phyloP scores from a whole-genome alignment of 768 basidiomycete genomes.

The Suillus subalutaceus region DNA sequence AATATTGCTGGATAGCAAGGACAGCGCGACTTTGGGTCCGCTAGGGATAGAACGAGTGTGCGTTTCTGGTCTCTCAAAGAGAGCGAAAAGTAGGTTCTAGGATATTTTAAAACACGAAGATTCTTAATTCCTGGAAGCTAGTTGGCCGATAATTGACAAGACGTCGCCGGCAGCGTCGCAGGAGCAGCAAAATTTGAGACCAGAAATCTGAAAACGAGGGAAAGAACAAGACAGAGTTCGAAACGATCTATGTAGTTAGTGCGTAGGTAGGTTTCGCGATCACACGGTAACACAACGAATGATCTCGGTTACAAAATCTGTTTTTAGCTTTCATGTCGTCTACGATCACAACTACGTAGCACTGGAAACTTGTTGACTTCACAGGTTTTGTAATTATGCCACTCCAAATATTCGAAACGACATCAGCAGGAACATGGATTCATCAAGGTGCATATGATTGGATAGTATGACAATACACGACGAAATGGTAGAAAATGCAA shows the following conservation, averaged over 20 bases:
- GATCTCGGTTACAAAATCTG: neutral
- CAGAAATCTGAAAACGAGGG: conserved; percentile 15
- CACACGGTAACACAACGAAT: conserved; percentile 21
- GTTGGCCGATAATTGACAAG: conserved; percentile 11
- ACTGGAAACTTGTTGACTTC: neutral
- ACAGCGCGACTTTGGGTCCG: conserved; percentile 29
- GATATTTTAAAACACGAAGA: conserved; percentile 11
- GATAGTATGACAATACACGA: conserved; percentile 13
- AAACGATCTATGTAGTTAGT: conserved; percentile 5
- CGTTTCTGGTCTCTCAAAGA: conserved; percentile 19
- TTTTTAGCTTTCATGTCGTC: neutral
- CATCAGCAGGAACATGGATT: neutral
- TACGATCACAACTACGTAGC: neutral
- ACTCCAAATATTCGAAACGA: neutral
- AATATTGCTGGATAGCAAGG: conserved; percentile 35
- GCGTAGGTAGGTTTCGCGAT: conserved; percentile 7
- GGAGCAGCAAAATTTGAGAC: conserved; percentile 18
- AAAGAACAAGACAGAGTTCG: conserved; percentile 15
- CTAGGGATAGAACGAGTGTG: conserved; percentile 46
- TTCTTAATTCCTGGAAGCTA: conserved; percentile 14
- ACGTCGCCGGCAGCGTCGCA: conserved; percentile 23
- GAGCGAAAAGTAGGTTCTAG: conserved; percentile 11
- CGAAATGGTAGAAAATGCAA: conserved; percentile 3
- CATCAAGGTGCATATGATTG: conserved; percentile 10
- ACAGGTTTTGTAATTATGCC: neutral